Evolutionary conservation across 805 yeast species (phyloP), one percentile per base, ranked within the genome.

Genomic region (Grigorovia humatica): DNA sequence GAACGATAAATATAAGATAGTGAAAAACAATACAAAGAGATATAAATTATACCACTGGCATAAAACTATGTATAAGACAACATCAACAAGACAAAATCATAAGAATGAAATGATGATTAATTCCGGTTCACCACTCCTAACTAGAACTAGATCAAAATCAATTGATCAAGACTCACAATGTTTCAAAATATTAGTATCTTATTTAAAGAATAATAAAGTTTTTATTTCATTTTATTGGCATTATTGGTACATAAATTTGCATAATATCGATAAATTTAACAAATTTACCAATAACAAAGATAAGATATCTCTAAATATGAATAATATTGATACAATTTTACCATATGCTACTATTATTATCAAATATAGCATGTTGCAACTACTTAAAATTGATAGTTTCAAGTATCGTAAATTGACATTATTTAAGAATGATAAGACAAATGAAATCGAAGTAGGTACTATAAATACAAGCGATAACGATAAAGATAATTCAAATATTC

Each of bases 181-280:
- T 47, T 65, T 61, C 51, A 58, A 55, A 51, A 57, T 66, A 19
- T 56, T 67, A 17, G 57, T 64, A 12, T 66, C 70, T 8, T 66
- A 67, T 42, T 51, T 67, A 50, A 59, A 59, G 41, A 62, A 65
- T 49, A 64, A 63, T 50, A 47, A 55, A 5, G 52, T 60, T 9
- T 63, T 64, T 41, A 49, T 56, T 44, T 59, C 65, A 18, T 67
- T 67, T 51, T 61, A 63, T 47, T 67, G 65, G 64, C 66, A 67
- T 53, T 66, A 63, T 52, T 66, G 69, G 68, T 54, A 53, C 44
- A 63, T 65, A 15, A 52, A 13, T 15, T 17, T 44, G n/a, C 17
- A n/a, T 23, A 19, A 44, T 44, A 17, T 30, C 9, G 27, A 13
- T 5, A 30, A 20, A 15, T 44, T 20, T n/a, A 44, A 27, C 15